Evolutionary conservation across 2,329 filamentous ascomycete genomes (phyloP).

Genomic region (Exophiala lecanii-corni): DNA sequence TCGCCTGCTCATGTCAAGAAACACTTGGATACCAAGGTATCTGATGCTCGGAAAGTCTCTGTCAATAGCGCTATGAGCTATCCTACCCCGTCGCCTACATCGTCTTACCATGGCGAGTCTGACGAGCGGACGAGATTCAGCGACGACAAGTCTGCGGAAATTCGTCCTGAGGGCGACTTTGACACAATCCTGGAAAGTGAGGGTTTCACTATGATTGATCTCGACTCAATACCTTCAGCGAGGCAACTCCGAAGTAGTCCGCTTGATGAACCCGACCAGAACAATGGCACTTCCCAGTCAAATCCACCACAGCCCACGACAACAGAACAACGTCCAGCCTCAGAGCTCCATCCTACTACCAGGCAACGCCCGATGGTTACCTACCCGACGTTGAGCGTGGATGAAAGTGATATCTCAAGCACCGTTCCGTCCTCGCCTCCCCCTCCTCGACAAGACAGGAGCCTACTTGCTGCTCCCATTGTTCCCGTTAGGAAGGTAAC

Average conservation of each 20-base stretch:
- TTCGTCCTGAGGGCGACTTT: constrained; percentile 30
- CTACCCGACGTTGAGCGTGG: constrained; percentile 8
- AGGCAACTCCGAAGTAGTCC: constrained; percentile 23
- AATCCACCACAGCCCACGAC: not conserved
- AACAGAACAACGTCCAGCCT: not conserved
- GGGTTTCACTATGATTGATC: constrained; percentile 55
- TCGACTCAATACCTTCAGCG: constrained; percentile 50
- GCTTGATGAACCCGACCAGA: not conserved
- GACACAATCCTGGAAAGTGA: constrained; percentile 55
- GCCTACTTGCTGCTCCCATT: constrained; percentile 14
- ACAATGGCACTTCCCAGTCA: not conserved
- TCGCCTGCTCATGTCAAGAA: not conserved
- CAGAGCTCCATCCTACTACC: constrained; percentile 2
- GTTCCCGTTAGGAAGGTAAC: constrained; percentile 21
- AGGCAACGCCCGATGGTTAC: not conserved
- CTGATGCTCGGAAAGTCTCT: constrained; percentile 22
- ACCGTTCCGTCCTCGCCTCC: constrained; percentile 26
- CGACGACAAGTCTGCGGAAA: constrained; percentile 1
- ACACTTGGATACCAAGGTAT: not conserved
- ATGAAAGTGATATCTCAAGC: constrained; percentile 25
- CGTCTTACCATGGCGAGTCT: constrained; percentile 21
- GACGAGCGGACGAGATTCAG: constrained; percentile 7
- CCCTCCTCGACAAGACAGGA: constrained; percentile 2
- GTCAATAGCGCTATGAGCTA: constrained; percentile 25
- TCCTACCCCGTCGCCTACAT: constrained; percentile 27